Evolutionary conservation across 352 stramenopile species (phyloP), one percentile per base, ranked within the genome.

Genomic region (Globisporangium perplexum): DNA sequence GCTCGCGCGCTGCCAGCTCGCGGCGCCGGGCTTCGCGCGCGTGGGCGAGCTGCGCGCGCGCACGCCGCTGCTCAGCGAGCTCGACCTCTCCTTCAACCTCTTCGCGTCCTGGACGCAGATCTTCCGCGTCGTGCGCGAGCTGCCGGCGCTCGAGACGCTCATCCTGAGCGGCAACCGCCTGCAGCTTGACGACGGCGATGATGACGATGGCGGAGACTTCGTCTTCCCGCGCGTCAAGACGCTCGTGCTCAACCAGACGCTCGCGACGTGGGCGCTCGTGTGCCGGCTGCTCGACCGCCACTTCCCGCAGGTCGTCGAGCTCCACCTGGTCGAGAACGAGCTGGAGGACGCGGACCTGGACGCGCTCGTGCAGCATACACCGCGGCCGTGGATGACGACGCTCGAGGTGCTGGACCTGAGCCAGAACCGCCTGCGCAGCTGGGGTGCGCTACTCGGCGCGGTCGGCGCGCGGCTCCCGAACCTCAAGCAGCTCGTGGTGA

Each of bases 51-150:
- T 93, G 11, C 24, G 7, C 0, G 41, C 31, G 11, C 53, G 90
- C 41, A 67, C 71, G 8, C 83, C 85, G 0, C 72, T 69, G 20
- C 69, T 95, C 43, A 69, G 63, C 14, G 85, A 91, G 57, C 53
- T 95, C 22, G 75, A 95, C 53, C 59, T 95, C 8, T 82, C 77
- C 26, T 70, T 69, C 60, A 95, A 95, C 47, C 53, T 95, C 17
- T 68, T 95, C 20, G 36, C 43, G 8, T 75, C 65, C 38, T 95
- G 83, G 85, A 55, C 23, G 33, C 52, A 62, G 23, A 49, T 95
- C 24, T 66, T 87, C 14, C 51, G 50, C 11, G 60, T 91, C 28
- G 47, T 74, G 0, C 55, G 55, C 1, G 79, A 89, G 51, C 55
- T 93, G 17, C 77, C 79, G 2, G 30, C 67, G 33, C 68, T 95